Evolutionary conservation across 371 early-diverging fungal species (phyloP).

Genomic region (Mortierella sp.): DNA sequence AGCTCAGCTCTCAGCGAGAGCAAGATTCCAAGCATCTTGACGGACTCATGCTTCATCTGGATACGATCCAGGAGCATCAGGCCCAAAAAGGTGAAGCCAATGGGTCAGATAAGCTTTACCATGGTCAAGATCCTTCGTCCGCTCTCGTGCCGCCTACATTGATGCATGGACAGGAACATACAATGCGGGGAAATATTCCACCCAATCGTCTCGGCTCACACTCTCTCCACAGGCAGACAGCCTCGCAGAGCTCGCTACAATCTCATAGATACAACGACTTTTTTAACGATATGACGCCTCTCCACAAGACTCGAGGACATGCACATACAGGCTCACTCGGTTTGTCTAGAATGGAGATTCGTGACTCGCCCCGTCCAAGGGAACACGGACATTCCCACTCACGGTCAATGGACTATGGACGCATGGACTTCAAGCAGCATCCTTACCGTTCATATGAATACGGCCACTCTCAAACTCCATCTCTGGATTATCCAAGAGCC

Average conservation of each 20-base stretch:
- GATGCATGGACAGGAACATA: background rate
- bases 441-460: slow-evolving; percentile 15
- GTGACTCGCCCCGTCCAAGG: slow-evolving; percentile 25
- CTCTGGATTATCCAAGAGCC: slow-evolving; percentile 34
- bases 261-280: background rate
- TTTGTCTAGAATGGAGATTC: slow-evolving; percentile 43
- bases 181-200: background rate
- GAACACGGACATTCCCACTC: slow-evolving; percentile 33
- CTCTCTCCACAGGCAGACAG: background rate
- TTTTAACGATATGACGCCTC: slow-evolving; percentile 18
- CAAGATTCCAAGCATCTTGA: slow-evolving; percentile 43
- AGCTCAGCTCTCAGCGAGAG: slow-evolving; percentile 38
- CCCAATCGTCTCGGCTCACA: background rate
- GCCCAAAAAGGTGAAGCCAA: background rate
- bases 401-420: slow-evolving; percentile 48
- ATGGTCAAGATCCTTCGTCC: background rate
- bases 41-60: slow-evolving; percentile 33
- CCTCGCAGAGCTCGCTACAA: background rate
- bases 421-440: slow-evolving; percentile 17
- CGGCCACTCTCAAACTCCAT: slow-evolving; percentile 41
- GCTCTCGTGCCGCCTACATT: background rate
- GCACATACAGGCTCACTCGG: slow-evolving; percentile 41
- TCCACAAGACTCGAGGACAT: slow-evolving; percentile 43
- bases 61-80: slow-evolving; percentile 40
- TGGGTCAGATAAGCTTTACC: background rate